Percentiles rank a stretch among this genome's conserved stretches.
Conservation (phyloP, 495 filamentous ascomycete species). For the Neohortaea acidophila region DNA sequence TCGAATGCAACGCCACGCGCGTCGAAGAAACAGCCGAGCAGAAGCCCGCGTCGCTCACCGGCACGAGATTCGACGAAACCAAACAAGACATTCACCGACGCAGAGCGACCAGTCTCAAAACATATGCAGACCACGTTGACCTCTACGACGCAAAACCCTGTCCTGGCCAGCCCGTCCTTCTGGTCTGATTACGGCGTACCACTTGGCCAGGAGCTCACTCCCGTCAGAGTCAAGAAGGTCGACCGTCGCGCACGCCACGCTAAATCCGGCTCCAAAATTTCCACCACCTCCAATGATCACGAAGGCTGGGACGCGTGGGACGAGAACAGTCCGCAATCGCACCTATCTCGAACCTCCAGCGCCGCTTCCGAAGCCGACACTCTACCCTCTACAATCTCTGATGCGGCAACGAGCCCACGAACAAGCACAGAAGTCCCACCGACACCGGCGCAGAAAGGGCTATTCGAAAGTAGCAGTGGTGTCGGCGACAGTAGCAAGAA, state of each 20-base stretch:
- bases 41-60: constrained; percentile 5
- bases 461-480: constrained; percentile 7
- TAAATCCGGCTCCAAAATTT: constrained; percentile 10
- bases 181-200: constrained; percentile 25
- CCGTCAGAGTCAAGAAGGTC: constrained; percentile 18
- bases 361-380: constrained; percentile 18
- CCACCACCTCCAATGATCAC: constrained; percentile 5
- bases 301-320: constrained; percentile 26
- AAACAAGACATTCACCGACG: constrained; percentile 4
- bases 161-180: constrained; percentile 19
- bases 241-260: constrained; percentile 1
- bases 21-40: constrained; percentile 4
- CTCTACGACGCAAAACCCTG: constrained; percentile 7
- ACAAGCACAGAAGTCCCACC: constrained; percentile 15
- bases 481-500: constrained; percentile 23
- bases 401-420: constrained; percentile 17
- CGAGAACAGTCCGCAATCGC: constrained; percentile 4
- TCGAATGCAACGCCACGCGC: constrained; percentile 3
- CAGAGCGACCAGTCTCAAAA: constrained; percentile 2
- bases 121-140: constrained; percentile 7
- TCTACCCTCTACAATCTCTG: constrained; percentile 14
- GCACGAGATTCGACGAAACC: not conserved
- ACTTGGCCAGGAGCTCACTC: constrained; percentile 11
- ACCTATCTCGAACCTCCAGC: constrained; percentile 7
- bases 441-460: too few relatives aligned